phyloP scores from a whole-genome alignment of 2,329 filamentous ascomycete genomes.

The Talaromyces sp. region DNA sequence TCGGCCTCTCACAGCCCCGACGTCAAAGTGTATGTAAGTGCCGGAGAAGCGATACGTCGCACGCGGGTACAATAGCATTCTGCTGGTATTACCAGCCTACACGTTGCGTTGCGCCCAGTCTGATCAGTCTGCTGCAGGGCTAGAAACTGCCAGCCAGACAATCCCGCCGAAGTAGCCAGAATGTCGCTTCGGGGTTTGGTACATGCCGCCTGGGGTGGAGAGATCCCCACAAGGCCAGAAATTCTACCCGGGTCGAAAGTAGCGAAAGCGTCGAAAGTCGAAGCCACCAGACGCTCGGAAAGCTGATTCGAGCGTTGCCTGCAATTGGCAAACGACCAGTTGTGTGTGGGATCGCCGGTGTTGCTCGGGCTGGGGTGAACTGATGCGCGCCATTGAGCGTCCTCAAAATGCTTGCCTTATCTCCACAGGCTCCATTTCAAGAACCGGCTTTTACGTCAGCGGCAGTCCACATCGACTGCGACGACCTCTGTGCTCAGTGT shows the following conservation, averaged over 20 bases:
- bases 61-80: neutral
- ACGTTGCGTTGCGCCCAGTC: neutral
- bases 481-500: neutral
- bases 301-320: neutral
- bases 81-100: neutral
- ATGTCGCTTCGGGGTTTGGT: neutral
- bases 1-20: neutral
- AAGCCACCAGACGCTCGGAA: neutral
- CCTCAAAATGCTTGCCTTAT: neutral
- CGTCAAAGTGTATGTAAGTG: neutral
- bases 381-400: neutral
- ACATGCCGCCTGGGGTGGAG: neutral
- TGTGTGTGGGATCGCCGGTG: neutral
- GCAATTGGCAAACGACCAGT: neutral
- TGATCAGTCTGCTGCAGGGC: neutral
- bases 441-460: neutral
- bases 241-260: neutral
- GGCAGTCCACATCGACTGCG: neutral
- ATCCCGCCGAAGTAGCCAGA: neutral
- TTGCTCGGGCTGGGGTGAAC: neutral
- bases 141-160: too few species aligned
- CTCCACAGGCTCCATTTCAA: neutral
- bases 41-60: neutral
- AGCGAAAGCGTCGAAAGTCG: too few species aligned
- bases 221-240: neutral